Conservation (phyloP, 331 rosid species). For the Telfairia occidentalis region DNA sequence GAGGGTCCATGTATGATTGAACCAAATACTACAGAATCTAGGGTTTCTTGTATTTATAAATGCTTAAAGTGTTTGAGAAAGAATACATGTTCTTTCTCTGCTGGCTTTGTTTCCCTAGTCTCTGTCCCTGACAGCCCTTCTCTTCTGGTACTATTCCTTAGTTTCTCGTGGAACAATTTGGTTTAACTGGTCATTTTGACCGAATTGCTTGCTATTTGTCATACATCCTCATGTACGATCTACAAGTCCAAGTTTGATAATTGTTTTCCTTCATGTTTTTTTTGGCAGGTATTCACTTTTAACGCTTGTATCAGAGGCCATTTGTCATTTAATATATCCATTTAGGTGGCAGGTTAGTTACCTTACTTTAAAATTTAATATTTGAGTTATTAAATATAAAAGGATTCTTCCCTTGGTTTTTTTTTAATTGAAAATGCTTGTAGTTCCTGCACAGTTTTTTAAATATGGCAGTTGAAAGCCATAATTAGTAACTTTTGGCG, state of each 20-base stretch:
- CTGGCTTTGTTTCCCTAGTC: background rate
- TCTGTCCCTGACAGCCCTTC: background rate
- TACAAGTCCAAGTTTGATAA: background rate
- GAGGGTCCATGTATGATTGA: background rate
- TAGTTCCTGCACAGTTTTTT: background rate
- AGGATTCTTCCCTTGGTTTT: conserved; percentile 8
- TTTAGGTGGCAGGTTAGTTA: conserved; percentile 90
- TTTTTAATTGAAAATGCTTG: background rate
- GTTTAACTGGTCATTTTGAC: conserved; percentile 15
- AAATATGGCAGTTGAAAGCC: background rate
- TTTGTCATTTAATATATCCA: conserved; percentile 87
- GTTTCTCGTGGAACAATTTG: background rate
- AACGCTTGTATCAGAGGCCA: conserved; percentile 92
- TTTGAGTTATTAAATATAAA: conserved; percentile 1
- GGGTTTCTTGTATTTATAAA: background rate
- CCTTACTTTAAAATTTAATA: conserved; percentile 7
- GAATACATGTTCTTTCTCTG: background rate
- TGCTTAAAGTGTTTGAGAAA: too few relatives aligned
- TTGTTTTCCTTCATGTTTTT: background rate
- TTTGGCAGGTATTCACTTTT: conserved; percentile 80
- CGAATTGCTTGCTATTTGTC: background rate
- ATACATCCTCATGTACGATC: background rate
- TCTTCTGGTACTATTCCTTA: background rate
- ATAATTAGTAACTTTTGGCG: background rate
- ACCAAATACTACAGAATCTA: background rate